These are phyloP conservation scores for Cryptococcus floricola DNA, from an alignment of 1,284 basidiomycete genomes.

Conservation along the genomic window DNA sequence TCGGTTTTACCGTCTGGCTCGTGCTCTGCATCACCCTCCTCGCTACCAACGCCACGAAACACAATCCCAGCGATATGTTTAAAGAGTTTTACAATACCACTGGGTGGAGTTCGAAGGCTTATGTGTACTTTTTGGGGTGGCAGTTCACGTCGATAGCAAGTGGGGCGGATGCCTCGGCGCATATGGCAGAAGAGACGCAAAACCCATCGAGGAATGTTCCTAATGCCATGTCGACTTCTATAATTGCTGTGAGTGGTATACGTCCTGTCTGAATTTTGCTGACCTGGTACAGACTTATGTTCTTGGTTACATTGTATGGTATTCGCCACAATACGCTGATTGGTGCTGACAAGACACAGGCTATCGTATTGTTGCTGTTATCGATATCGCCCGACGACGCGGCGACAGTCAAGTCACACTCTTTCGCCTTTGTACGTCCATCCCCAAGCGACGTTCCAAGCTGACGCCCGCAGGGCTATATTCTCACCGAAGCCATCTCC, in stretches of 20 bases:
- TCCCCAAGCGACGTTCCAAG: background rate
- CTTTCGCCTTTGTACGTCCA: slow-evolving; percentile 38
- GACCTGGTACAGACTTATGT: slow-evolving; percentile 30
- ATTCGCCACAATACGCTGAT: background rate
- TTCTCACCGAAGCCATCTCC: slow-evolving; percentile 37
- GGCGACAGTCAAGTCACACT: slow-evolving; percentile 20
- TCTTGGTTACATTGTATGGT: slow-evolving; percentile 41
- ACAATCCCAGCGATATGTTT: slow-evolving; percentile 7
- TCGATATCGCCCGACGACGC: slow-evolving; percentile 37
- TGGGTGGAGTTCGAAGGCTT: slow-evolving; percentile 31
- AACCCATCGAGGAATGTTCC: slow-evolving; percentile 47
- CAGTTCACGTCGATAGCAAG: slow-evolving; percentile 42
- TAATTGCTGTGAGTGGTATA: slow-evolving; percentile 26
- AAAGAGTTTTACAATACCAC: slow-evolving; percentile 29
- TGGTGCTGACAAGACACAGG: slow-evolving; percentile 13
- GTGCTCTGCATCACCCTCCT: slow-evolving; percentile 39
- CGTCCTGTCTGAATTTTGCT: background rate
- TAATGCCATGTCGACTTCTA: slow-evolving; percentile 41
- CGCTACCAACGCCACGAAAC: slow-evolving; percentile 25
- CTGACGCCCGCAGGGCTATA: slow-evolving; percentile 31
- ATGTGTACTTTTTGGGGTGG: slow-evolving; percentile 46
- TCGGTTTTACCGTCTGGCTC: slow-evolving; percentile 30
- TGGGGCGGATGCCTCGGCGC: slow-evolving; percentile 42
- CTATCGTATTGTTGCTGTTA: slow-evolving; percentile 41
- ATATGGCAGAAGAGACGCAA: slow-evolving; percentile 49